Evolutionary conservation across 2,329 filamentous ascomycete species (phyloP), one percentile per base, ranked within the genome.

Genomic region (Domatiomyces globalis): DNA sequence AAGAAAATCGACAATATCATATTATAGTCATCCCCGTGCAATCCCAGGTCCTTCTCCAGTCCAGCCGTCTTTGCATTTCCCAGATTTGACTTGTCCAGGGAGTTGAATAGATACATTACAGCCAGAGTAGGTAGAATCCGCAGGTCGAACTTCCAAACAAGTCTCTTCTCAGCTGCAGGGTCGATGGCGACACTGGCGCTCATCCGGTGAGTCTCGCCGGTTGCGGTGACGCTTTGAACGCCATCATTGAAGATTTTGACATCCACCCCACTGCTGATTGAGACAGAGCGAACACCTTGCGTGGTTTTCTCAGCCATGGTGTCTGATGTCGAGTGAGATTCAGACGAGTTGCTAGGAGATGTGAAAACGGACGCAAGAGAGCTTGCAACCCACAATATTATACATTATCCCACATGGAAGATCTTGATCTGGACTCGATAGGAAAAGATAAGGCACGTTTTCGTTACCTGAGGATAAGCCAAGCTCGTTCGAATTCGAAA

Each of bases 1-100:
- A 84, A 88, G 71, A 88, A 88, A 56, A 88, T 80, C 49, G 74
- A 76, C 36, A 87, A 66, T 46, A 86, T 75, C 25, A 80, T 73
- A 62, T 85, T 86, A 68, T 87, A 85, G 62, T 85, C 75, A 56
- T 79, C 74, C 0, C 67, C 64, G 44, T 73, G 73, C 66, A 87
- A 81, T 29, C 76, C 64, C 18, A 86, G 67, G 60, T 65, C 63
- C 29, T 66, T 61, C 50, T 73, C 67, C 10, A 79, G 65, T 1
- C 73, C 73, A 49, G 69, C 75, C 0, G 78, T 81, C 62, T 81
- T 69, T 2, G 77, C 77, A 61, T 80, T 80, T 49, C 76, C 74
- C 42, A 76, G 60, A 56, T 76, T 76, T 39, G 69, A 67, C 58
- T 76, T 75, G 62, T 76, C 73, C 15, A 75, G 66, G 7, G 67